Conservation (phyloP, 192 early-diverging fungal species). For the Coemansia sp. region DNA sequence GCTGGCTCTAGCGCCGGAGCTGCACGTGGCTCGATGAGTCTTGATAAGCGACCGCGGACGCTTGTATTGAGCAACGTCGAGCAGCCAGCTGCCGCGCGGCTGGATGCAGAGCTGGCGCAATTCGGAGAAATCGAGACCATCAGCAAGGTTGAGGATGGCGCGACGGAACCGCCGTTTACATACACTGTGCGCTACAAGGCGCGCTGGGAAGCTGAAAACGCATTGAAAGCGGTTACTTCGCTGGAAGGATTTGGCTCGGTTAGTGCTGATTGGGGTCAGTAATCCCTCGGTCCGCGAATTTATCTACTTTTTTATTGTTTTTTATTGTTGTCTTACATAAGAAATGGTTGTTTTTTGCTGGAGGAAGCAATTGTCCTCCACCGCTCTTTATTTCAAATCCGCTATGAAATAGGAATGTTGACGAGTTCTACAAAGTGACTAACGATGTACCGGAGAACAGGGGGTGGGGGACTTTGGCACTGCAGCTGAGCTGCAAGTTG, state of each 20-base stretch:
- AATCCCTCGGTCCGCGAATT: neutral
- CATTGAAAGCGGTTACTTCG: constrained; percentile 25
- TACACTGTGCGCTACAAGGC: constrained; percentile 40
- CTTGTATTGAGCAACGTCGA: constrained; percentile 38
- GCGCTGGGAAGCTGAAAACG: constrained; percentile 49
- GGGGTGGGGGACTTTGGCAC: too few relatives aligned
- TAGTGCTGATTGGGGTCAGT: constrained; percentile 26
- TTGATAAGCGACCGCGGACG: constrained; percentile 47
- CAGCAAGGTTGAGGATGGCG: constrained; percentile 2
- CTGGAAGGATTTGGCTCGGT: constrained; percentile 35
- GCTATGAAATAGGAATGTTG: too few relatives aligned
- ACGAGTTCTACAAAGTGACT: too few relatives aligned
- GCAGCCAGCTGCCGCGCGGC: constrained; percentile 29
- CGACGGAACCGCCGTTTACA: constrained; percentile 27
- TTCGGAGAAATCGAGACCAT: constrained; percentile 46
- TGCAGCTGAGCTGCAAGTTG: too few relatives aligned
- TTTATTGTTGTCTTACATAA: neutral
- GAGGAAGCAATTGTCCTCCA: too few relatives aligned
- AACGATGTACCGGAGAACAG: too few relatives aligned
- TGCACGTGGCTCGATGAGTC: constrained; percentile 32
- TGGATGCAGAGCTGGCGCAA: constrained; percentile 43
- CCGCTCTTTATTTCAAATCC: too few relatives aligned
- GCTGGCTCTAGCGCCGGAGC: constrained; percentile 1
- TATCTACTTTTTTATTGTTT: constrained; percentile 1
- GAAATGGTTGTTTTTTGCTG: neutral